Conservation (phyloP, 768 basidiomycete genomes). For the Sporobolomyces roseus region DNA sequence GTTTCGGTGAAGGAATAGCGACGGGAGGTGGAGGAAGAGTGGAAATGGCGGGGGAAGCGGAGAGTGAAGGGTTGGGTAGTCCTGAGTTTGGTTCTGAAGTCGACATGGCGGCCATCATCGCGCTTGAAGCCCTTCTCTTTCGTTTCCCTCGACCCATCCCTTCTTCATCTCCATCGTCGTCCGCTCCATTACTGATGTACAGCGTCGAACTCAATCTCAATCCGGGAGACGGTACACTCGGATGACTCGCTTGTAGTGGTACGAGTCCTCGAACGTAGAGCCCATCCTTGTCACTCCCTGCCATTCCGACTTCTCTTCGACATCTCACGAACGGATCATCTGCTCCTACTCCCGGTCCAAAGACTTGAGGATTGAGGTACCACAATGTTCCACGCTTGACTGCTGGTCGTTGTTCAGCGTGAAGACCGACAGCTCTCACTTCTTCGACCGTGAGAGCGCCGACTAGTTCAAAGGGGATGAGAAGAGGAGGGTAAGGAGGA, state of each 20-base stretch:
- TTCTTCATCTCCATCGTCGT: conserved; percentile 34
- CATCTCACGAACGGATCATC: conserved; percentile 38
- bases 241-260: conserved; percentile 15
- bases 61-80: not conserved
- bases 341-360: conserved; percentile 26
- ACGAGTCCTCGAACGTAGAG: conserved; percentile 33
- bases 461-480: conserved; percentile 43
- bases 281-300: conserved; percentile 22
- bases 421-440: conserved; percentile 43
- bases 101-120: conserved; percentile 38
- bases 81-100: not conserved
- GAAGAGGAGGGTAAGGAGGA: conserved; percentile 39
- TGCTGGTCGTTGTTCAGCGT: conserved; percentile 40
- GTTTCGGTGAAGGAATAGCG: not conserved
- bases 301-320: conserved; percentile 24
- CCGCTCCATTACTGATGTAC: conserved; percentile 20
- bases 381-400: conserved; percentile 46
- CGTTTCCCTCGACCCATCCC: conserved; percentile 43
- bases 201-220: conserved; percentile 19
- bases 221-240: conserved; percentile 4
- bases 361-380: conserved; percentile 42
- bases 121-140: conserved; percentile 40
- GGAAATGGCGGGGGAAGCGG: not conserved
- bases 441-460: conserved; percentile 39
- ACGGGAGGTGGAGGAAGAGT: not conserved